Evolutionary conservation across 805 yeast genomes (phyloP), one percentile per base, ranked within the genome.

Genomic region (Starmerella roubikii): DNA sequence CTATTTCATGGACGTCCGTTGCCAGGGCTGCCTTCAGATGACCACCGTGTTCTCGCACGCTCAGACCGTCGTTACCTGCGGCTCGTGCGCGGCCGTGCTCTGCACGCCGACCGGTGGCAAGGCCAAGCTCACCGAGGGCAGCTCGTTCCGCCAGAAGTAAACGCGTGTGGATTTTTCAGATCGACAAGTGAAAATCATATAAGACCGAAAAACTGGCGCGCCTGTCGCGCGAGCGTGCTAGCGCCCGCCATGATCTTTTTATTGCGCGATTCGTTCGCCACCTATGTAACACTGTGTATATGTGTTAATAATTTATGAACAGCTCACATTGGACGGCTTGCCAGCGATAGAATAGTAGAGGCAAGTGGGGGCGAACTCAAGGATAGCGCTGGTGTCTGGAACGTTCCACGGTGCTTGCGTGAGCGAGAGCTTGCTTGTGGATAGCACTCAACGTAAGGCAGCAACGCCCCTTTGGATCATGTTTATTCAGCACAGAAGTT

Each of bases 101-200:
- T 86, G 97, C 73, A 79, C 91, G 63, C 99, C 99, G 66, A 81
- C 96, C 55, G 99, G 99, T 76, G 99, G 99, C 76, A 91, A 91
- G 78, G 96, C 97, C 64, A 85, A 80, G 72, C 78, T 91, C 67
- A 85, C 97, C 58, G 98, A 93, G 74, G 99, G 99, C 69, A 82
- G 93, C 66, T 91, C 98, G 61, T 91, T 85, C 91, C 85, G 97
- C 80, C 83, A 84, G 73, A 91, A 88, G 84, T 88, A 83, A 79
- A 29, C 24, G 38, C 32, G 23, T 30, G 12, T 33, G 23, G 18
- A 23, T 22, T 33, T 29, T 29, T 17, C 29, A 5, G 29, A 8
- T 26, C 13, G n/a, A 7, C n/a, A n/a, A n/a, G n/a, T n/a, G n/a
- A n/a, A n/a, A n/a, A n/a, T n/a, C n/a, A n/a, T 17, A 16, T 29